Conservation (phyloP, 129 eudicot genomes). For the Erigeron canadensis region DNA sequence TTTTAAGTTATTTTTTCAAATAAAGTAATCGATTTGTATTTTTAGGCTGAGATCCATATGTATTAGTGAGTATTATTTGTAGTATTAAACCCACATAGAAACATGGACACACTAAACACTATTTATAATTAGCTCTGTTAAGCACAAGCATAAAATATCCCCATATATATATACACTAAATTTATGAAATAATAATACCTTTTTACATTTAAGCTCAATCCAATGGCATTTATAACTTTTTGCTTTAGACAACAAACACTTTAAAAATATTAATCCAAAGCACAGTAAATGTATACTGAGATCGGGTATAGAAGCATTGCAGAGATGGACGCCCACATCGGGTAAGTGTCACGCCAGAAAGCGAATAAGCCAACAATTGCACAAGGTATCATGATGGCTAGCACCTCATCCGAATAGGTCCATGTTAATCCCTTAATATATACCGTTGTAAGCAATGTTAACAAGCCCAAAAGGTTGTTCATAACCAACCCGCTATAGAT, state of each 20-base stretch:
- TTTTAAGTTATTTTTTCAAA: too few relatives aligned
- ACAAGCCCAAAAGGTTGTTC: conserved; percentile 53
- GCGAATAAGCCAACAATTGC: conserved; percentile 41
- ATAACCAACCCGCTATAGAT: conserved; percentile 55
- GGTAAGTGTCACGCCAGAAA: conserved; percentile 40
- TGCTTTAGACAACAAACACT: neutral
- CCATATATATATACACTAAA: too few relatives aligned
- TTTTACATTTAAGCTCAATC: too few relatives aligned
- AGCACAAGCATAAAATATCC: too few relatives aligned
- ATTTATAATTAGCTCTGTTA: too few relatives aligned
- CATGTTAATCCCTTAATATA: conserved; percentile 46
- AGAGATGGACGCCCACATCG: conserved; percentile 46
- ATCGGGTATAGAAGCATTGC: conserved; percentile 29
- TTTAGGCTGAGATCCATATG: too few relatives aligned
- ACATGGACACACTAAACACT: too few relatives aligned
- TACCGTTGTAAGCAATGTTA: conserved; percentile 39
- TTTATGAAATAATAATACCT: neutral
- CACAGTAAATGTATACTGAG: conserved; percentile 14
- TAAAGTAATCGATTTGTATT: too few relatives aligned
- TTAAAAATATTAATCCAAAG: neutral
- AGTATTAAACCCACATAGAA: too few relatives aligned
- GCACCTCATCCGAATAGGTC: conserved; percentile 55
- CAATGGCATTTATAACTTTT: neutral
- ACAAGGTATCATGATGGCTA: conserved; percentile 47
- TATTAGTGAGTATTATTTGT: too few relatives aligned